phyloP scores from a whole-genome alignment of 768 basidiomycete genomes.

The Lentinula detonsa region DNA sequence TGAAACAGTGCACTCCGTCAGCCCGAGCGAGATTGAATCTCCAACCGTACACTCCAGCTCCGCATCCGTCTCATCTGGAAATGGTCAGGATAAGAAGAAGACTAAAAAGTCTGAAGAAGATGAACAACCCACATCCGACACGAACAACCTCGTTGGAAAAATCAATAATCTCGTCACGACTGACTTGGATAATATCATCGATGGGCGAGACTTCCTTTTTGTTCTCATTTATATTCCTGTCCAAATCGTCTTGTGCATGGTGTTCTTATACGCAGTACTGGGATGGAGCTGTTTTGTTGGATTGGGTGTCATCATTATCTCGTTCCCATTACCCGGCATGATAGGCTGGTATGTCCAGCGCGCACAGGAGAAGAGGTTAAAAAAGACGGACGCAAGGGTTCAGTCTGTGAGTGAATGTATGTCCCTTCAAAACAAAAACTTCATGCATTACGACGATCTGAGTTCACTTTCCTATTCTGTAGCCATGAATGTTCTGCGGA shows the following conservation, averaged over 20 bases:
- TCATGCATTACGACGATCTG: not conserved
- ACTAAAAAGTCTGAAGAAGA: constrained; percentile 8
- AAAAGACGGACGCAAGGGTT: constrained; percentile 55
- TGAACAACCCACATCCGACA: constrained; percentile 13
- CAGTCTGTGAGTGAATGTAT: constrained; percentile 56
- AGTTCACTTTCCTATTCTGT: constrained; percentile 9
- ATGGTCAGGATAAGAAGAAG: not conserved
- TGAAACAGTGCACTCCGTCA: constrained; percentile 3
- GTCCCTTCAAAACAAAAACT: constrained; percentile 16
- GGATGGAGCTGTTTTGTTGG: constrained; percentile 57
- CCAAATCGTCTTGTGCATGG: constrained; percentile 30
- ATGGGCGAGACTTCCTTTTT: constrained; percentile 25
- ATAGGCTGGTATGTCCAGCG: constrained; percentile 41
- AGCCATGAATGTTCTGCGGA: constrained; percentile 55
- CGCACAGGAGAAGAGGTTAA: constrained; percentile 45
- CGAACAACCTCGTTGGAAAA: constrained; percentile 58
- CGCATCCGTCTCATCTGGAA: not conserved
- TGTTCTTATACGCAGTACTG: constrained; percentile 41
- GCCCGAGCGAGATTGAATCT: not conserved
- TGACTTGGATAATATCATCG: constrained; percentile 33
- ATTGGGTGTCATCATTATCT: constrained; percentile 41
- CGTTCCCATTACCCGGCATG: constrained; percentile 54
- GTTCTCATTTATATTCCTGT: constrained; percentile 33
- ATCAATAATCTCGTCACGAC: constrained; percentile 69
- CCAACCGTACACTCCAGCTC: constrained; percentile 1